Conservation (phyloP, 2,329 filamentous ascomycete species). For the Talaromyces sp. region DNA sequence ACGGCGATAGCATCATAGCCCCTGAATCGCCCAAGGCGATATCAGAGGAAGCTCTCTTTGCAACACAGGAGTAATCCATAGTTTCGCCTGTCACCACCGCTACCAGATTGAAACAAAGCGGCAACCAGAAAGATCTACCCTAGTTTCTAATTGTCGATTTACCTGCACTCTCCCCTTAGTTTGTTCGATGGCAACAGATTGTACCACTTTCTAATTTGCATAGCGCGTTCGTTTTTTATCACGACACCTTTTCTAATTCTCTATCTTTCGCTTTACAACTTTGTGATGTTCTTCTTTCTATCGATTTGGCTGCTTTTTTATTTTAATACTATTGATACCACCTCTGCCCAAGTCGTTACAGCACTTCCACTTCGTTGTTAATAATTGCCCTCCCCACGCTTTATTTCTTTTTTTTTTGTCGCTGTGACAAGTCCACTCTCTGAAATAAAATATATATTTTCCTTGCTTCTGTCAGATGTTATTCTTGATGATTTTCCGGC, state of each 20-base stretch:
- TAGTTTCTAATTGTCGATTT: background rate
- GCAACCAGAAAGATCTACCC: background rate
- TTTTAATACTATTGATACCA: background rate
- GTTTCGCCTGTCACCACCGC: background rate
- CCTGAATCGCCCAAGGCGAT: conserved; percentile 28
- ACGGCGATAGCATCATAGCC: conserved; percentile 37
- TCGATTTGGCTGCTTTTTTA: background rate
- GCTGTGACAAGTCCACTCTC: background rate
- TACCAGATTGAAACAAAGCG: background rate
- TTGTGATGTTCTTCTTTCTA: background rate
- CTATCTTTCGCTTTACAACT: background rate
- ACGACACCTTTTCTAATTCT: background rate
- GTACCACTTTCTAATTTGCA: background rate
- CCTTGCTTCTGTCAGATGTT: background rate
- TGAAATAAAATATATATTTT: background rate
- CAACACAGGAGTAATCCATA: conserved; percentile 1
- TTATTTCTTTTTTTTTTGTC: background rate
- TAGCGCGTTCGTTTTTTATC: background rate
- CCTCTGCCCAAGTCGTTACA: background rate
- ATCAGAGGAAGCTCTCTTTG: conserved; percentile 14
- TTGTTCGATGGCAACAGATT: background rate
- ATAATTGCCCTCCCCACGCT: background rate
- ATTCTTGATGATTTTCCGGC: background rate
- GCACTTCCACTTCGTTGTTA: background rate
- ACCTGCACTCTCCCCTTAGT: background rate